Conservation (phyloP, 805 yeast species). For the Candida corydali region DNA sequence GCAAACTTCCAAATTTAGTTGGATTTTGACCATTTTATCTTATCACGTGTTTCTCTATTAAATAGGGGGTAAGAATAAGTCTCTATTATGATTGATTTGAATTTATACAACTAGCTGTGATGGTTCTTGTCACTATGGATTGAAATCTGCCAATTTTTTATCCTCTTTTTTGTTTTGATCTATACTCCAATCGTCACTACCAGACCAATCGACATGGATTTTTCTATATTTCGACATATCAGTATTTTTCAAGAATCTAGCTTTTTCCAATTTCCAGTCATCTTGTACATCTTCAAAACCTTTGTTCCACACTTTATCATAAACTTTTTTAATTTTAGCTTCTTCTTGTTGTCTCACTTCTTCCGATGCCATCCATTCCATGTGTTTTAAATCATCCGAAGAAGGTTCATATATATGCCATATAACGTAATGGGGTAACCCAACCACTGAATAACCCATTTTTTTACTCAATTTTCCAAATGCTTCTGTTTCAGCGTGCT, state of each 20-base stretch:
- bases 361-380: constrained; percentile 87
- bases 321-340: constrained; percentile 58
- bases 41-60: no score
- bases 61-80: no score
- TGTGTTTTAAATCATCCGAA: constrained; percentile 75
- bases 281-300: constrained; percentile 75
- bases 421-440: constrained; percentile 90
- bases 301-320: constrained; percentile 66
- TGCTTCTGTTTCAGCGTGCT: constrained; percentile 97
- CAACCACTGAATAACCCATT: constrained; percentile 84
- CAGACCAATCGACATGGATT: constrained; percentile 67
- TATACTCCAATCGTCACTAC: constrained; percentile 44
- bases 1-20: no score
- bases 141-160: constrained; percentile 40
- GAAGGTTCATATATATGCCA: constrained; percentile 98
- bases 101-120: no score
- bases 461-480: constrained; percentile 85
- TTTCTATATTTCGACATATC: constrained; percentile 51
- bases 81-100: no score
- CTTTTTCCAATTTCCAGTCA: constrained; percentile 70
- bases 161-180: constrained; percentile 21
- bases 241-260: constrained; percentile 69
- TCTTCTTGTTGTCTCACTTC: constrained; percentile 63
- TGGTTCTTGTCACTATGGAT: no score
- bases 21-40: no score